Evolutionary conservation across 805 yeast genomes (phyloP).

Genomic region (Teunomyces kruisii): DNA sequence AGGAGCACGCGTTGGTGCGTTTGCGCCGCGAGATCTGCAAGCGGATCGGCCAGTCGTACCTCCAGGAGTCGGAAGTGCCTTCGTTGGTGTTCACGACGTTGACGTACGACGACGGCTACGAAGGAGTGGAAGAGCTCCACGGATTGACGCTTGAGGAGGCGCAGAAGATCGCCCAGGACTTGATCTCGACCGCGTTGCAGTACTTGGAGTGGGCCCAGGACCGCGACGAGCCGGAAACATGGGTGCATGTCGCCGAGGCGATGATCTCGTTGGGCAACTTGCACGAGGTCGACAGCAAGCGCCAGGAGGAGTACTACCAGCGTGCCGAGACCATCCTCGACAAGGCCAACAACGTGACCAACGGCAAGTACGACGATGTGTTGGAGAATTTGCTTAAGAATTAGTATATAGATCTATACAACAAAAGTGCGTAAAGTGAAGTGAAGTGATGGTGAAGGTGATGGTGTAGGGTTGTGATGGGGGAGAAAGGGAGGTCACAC

Average conservation of each 20-base stretch:
- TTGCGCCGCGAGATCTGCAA: conserved; percentile 44
- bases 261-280: conserved; percentile 76
- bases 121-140: conserved; percentile 27
- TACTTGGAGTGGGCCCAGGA: conserved; percentile 60
- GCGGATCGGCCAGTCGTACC: conserved; percentile 59
- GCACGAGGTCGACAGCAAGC: conserved; percentile 59
- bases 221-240: conserved; percentile 72
- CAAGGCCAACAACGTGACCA: conserved; percentile 77
- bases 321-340: conserved; percentile 68
- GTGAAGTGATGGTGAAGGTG: background rate
- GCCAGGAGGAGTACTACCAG: conserved; percentile 65
- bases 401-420: conserved; percentile 4
- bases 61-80: conserved; percentile 66
- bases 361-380: conserved; percentile 68
- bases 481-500: conserved; percentile 40
- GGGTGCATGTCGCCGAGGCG: conserved; percentile 88
- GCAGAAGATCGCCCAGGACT: conserved; percentile 47
- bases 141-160: conserved; percentile 44
- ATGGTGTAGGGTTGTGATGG: too few species aligned
- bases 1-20: conserved; percentile 14
- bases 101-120: conserved; percentile 55
- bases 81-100: conserved; percentile 53
- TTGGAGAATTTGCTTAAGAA: conserved; percentile 47
- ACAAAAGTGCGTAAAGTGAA: background rate
- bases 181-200: conserved; percentile 53